Evolutionary conservation across 257 asterid genomes (phyloP), one percentile per base, ranked within the genome.

Genomic region (Capsicum chinense): DNA sequence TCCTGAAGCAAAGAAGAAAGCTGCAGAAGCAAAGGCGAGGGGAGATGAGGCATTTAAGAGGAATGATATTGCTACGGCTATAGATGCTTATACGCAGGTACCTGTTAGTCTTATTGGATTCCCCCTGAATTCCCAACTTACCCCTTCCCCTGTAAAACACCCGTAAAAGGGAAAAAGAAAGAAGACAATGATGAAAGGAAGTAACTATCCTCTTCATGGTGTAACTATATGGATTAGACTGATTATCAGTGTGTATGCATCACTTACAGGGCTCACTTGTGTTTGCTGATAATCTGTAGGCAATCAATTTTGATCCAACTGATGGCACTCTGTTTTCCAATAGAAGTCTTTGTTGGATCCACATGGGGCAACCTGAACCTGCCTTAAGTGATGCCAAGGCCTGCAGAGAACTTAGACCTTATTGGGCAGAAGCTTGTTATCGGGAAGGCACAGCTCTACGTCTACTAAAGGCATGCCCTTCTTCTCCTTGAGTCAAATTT

Each of bases 391-490:
- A 97, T 91, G 99, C 98, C 1, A 91, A 87, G 88, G 92, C 92
- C 67, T 93, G 97, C 81, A 91, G 93, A 85, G 93, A 89, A 88
- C 92, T 95, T 17, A 93, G 92, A 87, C 98, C 99, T 1, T 97
- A 97, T 91, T 97, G 99, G 99, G 86, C 98, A 12, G 95, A 97
- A 85, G 98, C 97, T 85, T 95, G 93, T 90, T 97, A 92, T 82
- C 97, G 99, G 58, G 98, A 92, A 88, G 99, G 99, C 76, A 97
- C 98, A 50, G 99, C 99, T 76, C 92, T 90, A 79, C 94, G 96
- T 56, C 88, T 93, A 80, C 79, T 94, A 89, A 94, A 91, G 98
- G 99, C 89, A 84, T 48, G 59, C 42, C 19, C 48, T 21, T 56
- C 14, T 73, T 76, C 62, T 64, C 57, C 48, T 60, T 8, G 17